phyloP scores from a whole-genome alignment of 2,329 filamentous ascomycete genomes.

The Diaporthe sp. region DNA sequence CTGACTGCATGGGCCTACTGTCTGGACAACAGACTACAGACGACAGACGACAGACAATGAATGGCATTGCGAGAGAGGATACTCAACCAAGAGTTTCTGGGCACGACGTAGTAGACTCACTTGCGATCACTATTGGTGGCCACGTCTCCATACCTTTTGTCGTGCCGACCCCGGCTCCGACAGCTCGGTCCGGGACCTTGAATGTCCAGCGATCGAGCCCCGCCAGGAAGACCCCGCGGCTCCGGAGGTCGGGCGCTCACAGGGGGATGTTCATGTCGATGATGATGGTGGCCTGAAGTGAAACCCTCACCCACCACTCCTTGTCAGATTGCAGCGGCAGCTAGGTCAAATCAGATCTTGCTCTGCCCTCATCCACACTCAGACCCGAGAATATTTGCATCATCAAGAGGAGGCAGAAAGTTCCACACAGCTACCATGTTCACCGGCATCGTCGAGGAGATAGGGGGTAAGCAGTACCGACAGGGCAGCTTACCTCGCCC shows the following conservation, averaged over 20 bases:
- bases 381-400: not conserved
- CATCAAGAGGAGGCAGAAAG: not conserved
- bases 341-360: not conserved
- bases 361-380: not conserved
- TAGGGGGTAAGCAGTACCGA: slow-evolving; percentile 78
- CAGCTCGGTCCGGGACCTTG: not conserved
- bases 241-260: not conserved
- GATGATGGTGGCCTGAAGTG: not conserved
- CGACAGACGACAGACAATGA: no score
- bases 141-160: not conserved
- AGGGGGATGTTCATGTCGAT: slow-evolving; percentile 5
- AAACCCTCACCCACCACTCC: not conserved
- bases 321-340: not conserved
- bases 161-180: slow-evolving; percentile 15
- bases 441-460: slow-evolving; percentile 91
- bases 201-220: not conserved
- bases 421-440: slow-evolving; percentile 73
- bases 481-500: slow-evolving; percentile 17
- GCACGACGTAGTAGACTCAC: not conserved
- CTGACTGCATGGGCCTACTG: not conserved
- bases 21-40: not conserved
- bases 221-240: slow-evolving; percentile 16
- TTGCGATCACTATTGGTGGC: not conserved
- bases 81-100: not conserved
- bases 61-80: not conserved